These are phyloP conservation scores for Chalciporus sp. DNA, from an alignment of 1,284 basidiomycete species.

Conservation along the genomic window DNA sequence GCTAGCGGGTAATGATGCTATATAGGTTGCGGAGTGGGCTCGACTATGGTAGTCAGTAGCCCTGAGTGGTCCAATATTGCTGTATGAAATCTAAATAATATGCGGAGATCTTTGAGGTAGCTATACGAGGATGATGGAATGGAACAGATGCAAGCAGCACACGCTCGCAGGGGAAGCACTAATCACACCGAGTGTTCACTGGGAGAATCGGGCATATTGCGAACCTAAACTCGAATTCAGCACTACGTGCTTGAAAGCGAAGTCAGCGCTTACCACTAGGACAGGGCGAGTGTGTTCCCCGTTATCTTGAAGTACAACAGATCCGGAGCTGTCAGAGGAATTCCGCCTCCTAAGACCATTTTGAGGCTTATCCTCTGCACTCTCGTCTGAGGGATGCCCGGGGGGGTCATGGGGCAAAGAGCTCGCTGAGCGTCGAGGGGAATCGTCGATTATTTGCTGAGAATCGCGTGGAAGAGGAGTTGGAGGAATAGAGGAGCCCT, in stretches of 20 bases:
- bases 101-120: slow-evolving; percentile 10
- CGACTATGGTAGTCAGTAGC: slow-evolving; percentile 12
- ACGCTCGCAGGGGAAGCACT: slow-evolving; percentile 6
- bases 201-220: slow-evolving; percentile 47
- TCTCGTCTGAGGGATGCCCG: slow-evolving; percentile 38
- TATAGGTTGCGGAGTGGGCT: slow-evolving; percentile 16
- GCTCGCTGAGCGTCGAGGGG: slow-evolving; percentile 21
- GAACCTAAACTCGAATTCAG: slow-evolving; percentile 41
- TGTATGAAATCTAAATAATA: slow-evolving; percentile 22
- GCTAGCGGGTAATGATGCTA: slow-evolving; percentile 10
- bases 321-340: slow-evolving; percentile 35
- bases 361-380: slow-evolving; percentile 47
- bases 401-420: slow-evolving; percentile 29
- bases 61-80: slow-evolving; percentile 2
- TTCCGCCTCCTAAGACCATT: slow-evolving; percentile 44
- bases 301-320: slow-evolving; percentile 48
- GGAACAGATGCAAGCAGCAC: slow-evolving; percentile 7
- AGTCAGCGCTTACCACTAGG: slow-evolving; percentile 48
- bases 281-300: slow-evolving; percentile 60
- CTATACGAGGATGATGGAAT: not conserved
- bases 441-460: slow-evolving; percentile 29
- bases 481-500: slow-evolving; percentile 28
- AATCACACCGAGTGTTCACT: slow-evolving; percentile 43
- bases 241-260: not conserved
- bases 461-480: slow-evolving; percentile 51